Base-by-base conservation (phyloP, 768 basidiomycete genomes). In the Dioszegia crocea region DNA sequence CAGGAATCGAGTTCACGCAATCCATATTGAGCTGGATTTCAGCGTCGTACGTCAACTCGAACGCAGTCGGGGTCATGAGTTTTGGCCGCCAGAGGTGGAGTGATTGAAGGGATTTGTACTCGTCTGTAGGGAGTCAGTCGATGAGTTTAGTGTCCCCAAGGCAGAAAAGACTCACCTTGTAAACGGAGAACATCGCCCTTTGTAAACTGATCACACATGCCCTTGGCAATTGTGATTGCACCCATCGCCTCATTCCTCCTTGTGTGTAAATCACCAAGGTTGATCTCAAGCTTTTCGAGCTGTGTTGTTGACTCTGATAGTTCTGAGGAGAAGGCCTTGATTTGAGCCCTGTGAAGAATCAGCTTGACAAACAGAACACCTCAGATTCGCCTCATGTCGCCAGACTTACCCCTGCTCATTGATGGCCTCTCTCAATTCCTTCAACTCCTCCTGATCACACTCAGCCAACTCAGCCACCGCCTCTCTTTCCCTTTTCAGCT, bases 141-240 rank as follows among this genome's bases (percentile, higher is more conserved):
- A 30, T 14, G 29, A 12, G 10, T 36, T n/a, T n/a, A n/a, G n/a
- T n/a, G n/a, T 29, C 10, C 17, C 6, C 17, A 14, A n/a, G 26
- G 8, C 23, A 4, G 21, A 12, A 8, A 49, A 40, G 39, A 36
- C 50, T 64, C 53, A 76, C 77, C 71, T 57, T 73, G 70, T n/a
- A 78, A 62, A 17, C 66, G 56, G 11, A 62, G 57, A 3, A 73
- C 65, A 48, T 74, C 72, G 14, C 67, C 67, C 36, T 66, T 65
- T 4, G 76, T 74, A 59, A 72, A 78, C 47, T 75, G 74, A 44
- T 75, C 75, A 54, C 69, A 76, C 29, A 66, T 65, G 39, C 59
- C 57, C 56, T 63, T 65, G 19, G 76, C 77, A 30, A 59, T 60
- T 8, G 59, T 57, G 38, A 78, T 76, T 4, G 74, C 74, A 1